These are phyloP conservation scores for Xenosphaeropsis pyriputrescens DNA, from an alignment of 2,329 filamentous ascomycete species.

Conservation along the genomic window DNA sequence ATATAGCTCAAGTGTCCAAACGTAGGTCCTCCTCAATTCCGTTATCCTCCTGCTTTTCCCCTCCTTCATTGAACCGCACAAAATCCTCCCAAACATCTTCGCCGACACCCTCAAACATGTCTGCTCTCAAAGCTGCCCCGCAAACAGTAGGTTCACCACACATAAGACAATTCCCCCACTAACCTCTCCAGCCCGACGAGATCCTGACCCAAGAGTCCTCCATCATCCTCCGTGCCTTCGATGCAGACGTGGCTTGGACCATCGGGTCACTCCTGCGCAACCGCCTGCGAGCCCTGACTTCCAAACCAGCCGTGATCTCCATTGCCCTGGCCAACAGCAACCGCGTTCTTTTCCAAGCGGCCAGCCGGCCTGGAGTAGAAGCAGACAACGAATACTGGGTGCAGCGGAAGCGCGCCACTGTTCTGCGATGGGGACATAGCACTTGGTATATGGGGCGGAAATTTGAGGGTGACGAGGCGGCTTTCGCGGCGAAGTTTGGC, in stretches of 20 bases:
- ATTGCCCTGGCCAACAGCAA: conserved; percentile 43
- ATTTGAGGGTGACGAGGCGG: conserved; percentile 44
- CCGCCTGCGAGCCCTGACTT: conserved; percentile 39
- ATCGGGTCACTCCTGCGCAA: conserved; percentile 50
- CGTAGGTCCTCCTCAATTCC: no score
- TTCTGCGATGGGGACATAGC: conserved; percentile 53
- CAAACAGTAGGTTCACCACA: no score
- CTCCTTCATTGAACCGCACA: no score
- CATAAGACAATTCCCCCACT: no score
- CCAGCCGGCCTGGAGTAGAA: conserved; percentile 48
- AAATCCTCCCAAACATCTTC: no score
- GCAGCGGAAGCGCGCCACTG: conserved; percentile 54
- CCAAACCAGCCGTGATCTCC: conserved; percentile 43
- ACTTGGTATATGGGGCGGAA: conserved; percentile 62
- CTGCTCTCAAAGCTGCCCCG: no score
- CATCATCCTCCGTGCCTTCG: conserved; percentile 31
- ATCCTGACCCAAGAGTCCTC: conserved; percentile 16
- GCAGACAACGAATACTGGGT: conserved; percentile 65
- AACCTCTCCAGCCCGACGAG: conserved; percentile 12
- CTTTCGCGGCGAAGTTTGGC: conserved; percentile 50
- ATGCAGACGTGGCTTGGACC: conserved; percentile 46
- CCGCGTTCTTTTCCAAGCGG: conserved; percentile 56
- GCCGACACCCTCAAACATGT: no score
- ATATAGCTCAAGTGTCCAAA: no score
- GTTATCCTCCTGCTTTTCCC: no score